Evolutionary conservation across 2,329 filamentous ascomycete species (phyloP), one percentile per base, ranked within the genome.

Genomic region (Penicillium sp.): DNA sequence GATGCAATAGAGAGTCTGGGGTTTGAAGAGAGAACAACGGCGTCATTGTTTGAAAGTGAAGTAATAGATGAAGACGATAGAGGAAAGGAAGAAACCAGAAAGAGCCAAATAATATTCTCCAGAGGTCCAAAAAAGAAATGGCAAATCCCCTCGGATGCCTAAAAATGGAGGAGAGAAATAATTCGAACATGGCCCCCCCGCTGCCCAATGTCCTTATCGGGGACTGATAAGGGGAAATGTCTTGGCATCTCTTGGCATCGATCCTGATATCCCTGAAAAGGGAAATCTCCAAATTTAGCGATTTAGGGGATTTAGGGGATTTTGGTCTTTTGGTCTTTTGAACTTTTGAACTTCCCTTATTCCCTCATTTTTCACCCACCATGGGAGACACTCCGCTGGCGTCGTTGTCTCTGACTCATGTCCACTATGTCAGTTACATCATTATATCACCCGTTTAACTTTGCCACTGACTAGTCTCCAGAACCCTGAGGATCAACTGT

Each of bases 321-420:
- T 31, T 7, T 10, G 28, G 17, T n/a, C 19, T 6, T 26, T 26
- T 10, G 28, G 13, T n/a, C 19, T 6, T 26, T 26, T 9, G 26
- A 2, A 26, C 37, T 41, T 41, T 24, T 8, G 21, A 42, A 42
- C 40, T 31, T 42, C 43, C 10, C 13, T 22, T 21, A 26, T 43
- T 26, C 51, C 57, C 17, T 40, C 28, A 7, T 8, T 22, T 31
- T 31, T 31, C 6, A 8, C 2, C 3, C 21, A 43, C 45, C 32
- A 67, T 64, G 59, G 59, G 57, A 31, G 68, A 72, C 49, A 61
- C 64, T 48, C 82, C 87, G 35, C 76, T 97, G 50, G 88, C 90
- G 45, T 97, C 91, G 22, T 79, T 98, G 53, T 95, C 91, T 45
- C 74, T 98, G 59, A 97, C 93, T 10, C 91, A 97, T 73, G 90